Evolutionary conservation across 2,329 filamentous ascomycete genomes (phyloP).

Genomic region (Neonectria hederae): DNA sequence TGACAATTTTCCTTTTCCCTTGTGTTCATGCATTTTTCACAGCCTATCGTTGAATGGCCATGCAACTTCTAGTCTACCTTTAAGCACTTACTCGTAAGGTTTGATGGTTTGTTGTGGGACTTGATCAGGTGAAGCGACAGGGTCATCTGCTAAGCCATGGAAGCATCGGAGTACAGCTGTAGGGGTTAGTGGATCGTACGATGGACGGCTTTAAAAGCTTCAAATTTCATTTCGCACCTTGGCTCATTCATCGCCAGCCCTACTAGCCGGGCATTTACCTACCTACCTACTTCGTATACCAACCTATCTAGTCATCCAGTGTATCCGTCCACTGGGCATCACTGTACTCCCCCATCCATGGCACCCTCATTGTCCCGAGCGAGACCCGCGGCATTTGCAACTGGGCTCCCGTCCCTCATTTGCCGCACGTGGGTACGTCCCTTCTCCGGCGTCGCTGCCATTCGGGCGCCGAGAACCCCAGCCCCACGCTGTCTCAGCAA

Average conservation of each 20-base stretch:
- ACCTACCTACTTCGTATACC: too few species aligned
- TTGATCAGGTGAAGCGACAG: not conserved
- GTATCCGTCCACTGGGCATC: not conserved
- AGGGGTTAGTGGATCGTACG: not conserved
- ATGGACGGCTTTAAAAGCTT: constrained; percentile 1
- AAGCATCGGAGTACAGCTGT: not conserved
- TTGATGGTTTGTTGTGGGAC: not conserved
- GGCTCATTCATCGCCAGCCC: not conserved
- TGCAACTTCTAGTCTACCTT: not conserved
- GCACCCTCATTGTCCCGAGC: constrained; percentile 23
- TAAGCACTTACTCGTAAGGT: not conserved
- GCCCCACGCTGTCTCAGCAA: constrained; percentile 36
- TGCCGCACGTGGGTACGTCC: constrained; percentile 38
- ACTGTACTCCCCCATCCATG: not conserved
- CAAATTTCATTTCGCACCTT: not conserved
- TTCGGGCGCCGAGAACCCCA: constrained; percentile 36
- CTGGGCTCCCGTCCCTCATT: constrained; percentile 25
- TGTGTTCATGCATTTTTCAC: not conserved
- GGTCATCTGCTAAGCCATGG: not conserved
- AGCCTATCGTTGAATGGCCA: not conserved
- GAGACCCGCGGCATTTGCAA: constrained; percentile 16
- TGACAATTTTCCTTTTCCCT: not conserved
- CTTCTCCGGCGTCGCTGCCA: constrained; percentile 35
- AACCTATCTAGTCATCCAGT: not conserved
- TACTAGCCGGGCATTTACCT: too few species aligned